Conservation (phyloP, 108 stramenopile genomes). For the Skeletonema tropicum region DNA sequence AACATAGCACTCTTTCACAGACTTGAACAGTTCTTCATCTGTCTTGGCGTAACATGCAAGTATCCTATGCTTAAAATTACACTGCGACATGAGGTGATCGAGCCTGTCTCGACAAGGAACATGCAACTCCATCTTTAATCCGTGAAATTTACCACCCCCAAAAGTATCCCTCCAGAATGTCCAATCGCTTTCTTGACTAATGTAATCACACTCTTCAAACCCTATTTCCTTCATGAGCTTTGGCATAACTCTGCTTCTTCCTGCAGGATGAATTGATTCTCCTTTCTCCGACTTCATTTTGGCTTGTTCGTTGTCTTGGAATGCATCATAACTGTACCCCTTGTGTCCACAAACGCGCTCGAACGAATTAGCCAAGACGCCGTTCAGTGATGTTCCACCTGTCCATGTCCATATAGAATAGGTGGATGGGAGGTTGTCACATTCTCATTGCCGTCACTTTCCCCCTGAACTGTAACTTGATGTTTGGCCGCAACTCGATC, state of each 20-base stretch:
- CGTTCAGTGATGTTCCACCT: slow-evolving; percentile 3
- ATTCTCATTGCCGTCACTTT: too few species aligned
- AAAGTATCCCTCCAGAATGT: background rate
- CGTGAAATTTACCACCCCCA: background rate
- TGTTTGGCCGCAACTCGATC: too few species aligned
- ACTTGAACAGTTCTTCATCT: too few species aligned
- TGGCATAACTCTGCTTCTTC: background rate
- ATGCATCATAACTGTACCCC: slow-evolving; percentile 9
- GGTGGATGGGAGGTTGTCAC: background rate
- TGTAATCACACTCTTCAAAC: slow-evolving; percentile 28
- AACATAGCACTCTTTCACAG: too few species aligned
- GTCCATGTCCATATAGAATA: slow-evolving; percentile 4
- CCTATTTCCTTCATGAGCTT: slow-evolving; percentile 6
- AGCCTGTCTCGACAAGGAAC: slow-evolving; percentile 2
- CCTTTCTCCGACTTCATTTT: background rate
- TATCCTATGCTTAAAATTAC: background rate
- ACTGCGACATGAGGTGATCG: slow-evolving; percentile 13
- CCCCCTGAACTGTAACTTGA: too few species aligned
- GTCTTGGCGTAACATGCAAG: too few species aligned
- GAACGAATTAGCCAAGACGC: background rate
- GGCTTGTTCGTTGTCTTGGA: background rate
- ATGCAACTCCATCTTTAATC: slow-evolving; percentile 4
- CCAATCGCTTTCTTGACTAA: background rate
- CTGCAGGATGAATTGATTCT: background rate
- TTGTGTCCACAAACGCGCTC: slow-evolving; percentile 12